These are phyloP conservation scores for Aspergillus bridgeri DNA, from an alignment of 495 filamentous ascomycete genomes.

Conservation along the genomic window DNA sequence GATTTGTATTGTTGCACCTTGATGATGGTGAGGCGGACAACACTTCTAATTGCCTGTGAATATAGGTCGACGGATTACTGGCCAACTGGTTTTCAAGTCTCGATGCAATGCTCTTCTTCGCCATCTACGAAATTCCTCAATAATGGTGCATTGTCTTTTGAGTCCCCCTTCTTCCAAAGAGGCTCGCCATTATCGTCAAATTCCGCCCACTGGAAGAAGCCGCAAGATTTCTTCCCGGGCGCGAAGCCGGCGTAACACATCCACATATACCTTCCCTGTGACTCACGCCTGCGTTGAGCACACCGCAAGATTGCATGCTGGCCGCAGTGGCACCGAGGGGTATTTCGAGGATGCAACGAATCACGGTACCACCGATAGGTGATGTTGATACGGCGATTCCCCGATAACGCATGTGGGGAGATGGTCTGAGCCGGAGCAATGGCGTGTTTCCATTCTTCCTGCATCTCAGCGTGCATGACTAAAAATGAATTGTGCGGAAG, in stretches of 20 bases:
- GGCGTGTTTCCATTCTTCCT: slow-evolving; percentile 57
- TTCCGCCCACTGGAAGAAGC: slow-evolving; percentile 84
- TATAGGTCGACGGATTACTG: too few relatives aligned
- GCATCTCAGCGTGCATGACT: slow-evolving; percentile 88
- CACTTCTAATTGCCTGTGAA: background rate
- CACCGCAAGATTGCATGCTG: slow-evolving; percentile 72
- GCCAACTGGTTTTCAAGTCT: background rate
- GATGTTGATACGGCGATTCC: slow-evolving; percentile 80
- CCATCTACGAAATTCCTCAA: slow-evolving; percentile 30
- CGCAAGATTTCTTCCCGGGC: slow-evolving; percentile 72
- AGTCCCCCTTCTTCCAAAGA: slow-evolving; percentile 46
- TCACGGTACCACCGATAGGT: slow-evolving; percentile 87
- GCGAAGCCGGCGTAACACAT: slow-evolving; percentile 79
- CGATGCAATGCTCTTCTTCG: background rate
- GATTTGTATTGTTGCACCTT: background rate
- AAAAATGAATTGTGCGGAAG: slow-evolving; percentile 91
- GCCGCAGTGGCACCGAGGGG: slow-evolving; percentile 59
- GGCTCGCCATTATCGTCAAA: slow-evolving; percentile 87
- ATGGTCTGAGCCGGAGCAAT: slow-evolving; percentile 71
- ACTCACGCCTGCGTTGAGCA: slow-evolving; percentile 71
- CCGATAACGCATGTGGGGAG: slow-evolving; percentile 76
- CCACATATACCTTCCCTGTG: slow-evolving; percentile 84
- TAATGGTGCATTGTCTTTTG: slow-evolving; percentile 22
- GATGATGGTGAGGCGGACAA: background rate
- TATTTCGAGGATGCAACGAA: slow-evolving; percentile 65